A percentile compares a stretch with the other conserved stretches of the same genome.
Conservation (phyloP, 129 eudicot species). For the Smallanthus sonchifolius region DNA sequence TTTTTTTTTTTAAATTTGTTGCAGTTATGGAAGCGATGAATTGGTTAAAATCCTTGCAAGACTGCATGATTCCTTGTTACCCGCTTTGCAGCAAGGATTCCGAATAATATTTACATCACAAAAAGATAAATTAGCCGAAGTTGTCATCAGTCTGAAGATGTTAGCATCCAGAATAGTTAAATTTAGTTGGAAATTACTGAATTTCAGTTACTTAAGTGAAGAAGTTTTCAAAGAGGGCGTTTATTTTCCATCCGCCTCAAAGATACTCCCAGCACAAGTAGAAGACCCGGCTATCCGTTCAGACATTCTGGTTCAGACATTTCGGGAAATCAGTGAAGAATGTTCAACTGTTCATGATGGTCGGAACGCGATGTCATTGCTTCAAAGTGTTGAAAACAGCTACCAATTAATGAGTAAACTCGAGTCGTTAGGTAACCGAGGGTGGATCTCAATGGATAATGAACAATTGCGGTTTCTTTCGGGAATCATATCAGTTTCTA, state of each 20-base stretch:
- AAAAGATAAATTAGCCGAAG: conserved; percentile 28
- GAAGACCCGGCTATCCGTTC: conserved; percentile 88
- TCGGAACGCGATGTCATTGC: conserved; percentile 38
- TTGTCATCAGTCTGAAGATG: conserved; percentile 55
- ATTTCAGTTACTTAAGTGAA: conserved; percentile 65
- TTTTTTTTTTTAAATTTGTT: not conserved
- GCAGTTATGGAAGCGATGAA: conserved; percentile 83
- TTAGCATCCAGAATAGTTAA: conserved; percentile 60
- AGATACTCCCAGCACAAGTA: conserved; percentile 91
- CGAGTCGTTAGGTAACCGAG: conserved; percentile 45
- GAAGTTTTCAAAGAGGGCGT: conserved; percentile 47
- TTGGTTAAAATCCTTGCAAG: conserved; percentile 61
- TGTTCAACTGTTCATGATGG: conserved; percentile 41
- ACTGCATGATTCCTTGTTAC: conserved; percentile 81
- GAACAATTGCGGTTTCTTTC: conserved; percentile 62
- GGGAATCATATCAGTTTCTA: conserved; percentile 38
- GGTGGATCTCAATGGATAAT: conserved; percentile 76
- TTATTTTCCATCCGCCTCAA: conserved; percentile 59
- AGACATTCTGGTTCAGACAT: conserved; percentile 68
- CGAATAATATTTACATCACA: conserved; percentile 36
- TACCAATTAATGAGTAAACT: conserved; percentile 52
- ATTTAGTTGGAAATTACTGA: conserved; percentile 74
- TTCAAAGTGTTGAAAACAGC: conserved; percentile 64
- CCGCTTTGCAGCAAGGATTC: conserved; percentile 66
- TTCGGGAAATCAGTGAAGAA: conserved; percentile 67